Base-by-base conservation (phyloP, 371 early-diverging fungal species). In the Mortierella sp. region DNA sequence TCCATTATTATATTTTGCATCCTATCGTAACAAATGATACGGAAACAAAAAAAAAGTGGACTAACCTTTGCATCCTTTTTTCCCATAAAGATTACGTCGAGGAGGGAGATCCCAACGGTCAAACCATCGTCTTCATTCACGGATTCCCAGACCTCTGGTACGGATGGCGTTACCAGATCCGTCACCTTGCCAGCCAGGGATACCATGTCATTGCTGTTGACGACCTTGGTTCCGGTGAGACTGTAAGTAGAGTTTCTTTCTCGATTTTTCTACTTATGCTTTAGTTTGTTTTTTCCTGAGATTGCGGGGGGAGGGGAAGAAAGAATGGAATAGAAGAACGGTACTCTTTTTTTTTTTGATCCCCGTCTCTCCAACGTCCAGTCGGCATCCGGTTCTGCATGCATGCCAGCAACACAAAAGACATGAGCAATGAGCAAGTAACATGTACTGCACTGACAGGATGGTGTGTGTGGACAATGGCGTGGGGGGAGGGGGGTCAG, bases 141-240 rank as follows among this genome's bases (percentile, higher is more conserved):
- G 95, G 95, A 9, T 94, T 94, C 85, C 95, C 95, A 3, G 95
- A 95, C 58, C 74, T 88, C 11, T 91, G 90, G 89, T 84, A 88
- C 74, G 94, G 94, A 26, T 96, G 95, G 95, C 90, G 95, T 63
- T 89, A 94, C 76, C 95, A 95, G 78, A 94, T 96, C 70, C 89
- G 89, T 11, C 91, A 89, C 76, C 88, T 96, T 21, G 93, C 83
- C 42, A 48, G 80, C 0, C 82, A 89, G 24, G 95, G 95, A 7
- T 96, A 92, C 84, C 92, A 95, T 47, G 95, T 95, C 16, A 91
- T 95, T 73, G 96, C 90, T 9, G 94, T 95, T 24, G 92, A 92
- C 73, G 77, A 93, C 42, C 90, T 93, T 38, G 96, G 96, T 45
- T 94, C 90, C 76, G 95, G 95, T 47, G 90, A 91, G 76, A 91